Base-by-base conservation (phyloP, 768 basidiomycete species). In the Mycena belliarum region DNA sequence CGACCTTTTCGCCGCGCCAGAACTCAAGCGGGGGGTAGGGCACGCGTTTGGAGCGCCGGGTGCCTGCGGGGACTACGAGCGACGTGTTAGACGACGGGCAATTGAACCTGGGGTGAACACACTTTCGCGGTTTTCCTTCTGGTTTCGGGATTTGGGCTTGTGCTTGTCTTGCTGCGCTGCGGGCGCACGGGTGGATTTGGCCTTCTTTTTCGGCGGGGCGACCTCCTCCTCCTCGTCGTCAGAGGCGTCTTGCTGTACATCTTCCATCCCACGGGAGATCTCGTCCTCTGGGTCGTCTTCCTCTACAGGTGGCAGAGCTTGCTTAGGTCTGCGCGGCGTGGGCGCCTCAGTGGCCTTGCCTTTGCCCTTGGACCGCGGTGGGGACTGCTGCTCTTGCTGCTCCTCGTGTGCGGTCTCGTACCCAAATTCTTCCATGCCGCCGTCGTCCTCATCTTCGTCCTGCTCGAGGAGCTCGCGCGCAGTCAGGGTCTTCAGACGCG, bases 1-100 rank as follows among this genome's bases (percentile, higher is more conserved):
- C 86, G 20, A 92, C 81, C 63, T 86, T 88, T 74, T 98, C 96
- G 62, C 86, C 85, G 21, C 94, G 84, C 96, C 96, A 98, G 77
- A 81, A 95, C 38, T 92, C 90, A 26, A 98, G 76, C 6, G 95
- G 96, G 44, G 75, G 73, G 64, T 84, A 85, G 35, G 84, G 83
- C 52, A 82, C 77, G 21, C 95, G 86, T 49, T 76, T 76, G 21
- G 92, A 88, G 47, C 89, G 85, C 18, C 94, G 87, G 2, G 90
- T 76, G 23, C 87, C 87, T 43, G 79, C 74, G 12, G 67, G 62
- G 5, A 65, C 77, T 78, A 59, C 23, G 6, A 2, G 23, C 41
- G 20, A 49, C 21, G 49, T 35, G 59, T 29, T 43, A 49, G 49
- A 25, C 12, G n/a, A 35, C 33, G 33, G 32, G 29, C 28, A 50